Base-by-base conservation (phyloP, 2,329 filamentous ascomycete species). In the Botrytis pseudocinerea region DNA sequence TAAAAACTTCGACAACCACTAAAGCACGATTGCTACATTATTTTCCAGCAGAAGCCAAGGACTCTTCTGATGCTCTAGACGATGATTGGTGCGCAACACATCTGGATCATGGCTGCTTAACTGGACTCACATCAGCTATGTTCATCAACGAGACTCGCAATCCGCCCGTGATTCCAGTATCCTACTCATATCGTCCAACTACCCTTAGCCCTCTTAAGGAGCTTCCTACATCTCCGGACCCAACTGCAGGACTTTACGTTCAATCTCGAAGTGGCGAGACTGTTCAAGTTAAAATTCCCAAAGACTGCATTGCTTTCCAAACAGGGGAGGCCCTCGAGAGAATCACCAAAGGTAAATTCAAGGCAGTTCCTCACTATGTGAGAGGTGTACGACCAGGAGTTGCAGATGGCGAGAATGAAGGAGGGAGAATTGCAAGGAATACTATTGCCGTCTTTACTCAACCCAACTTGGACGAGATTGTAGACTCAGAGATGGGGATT, bases 381-480 rank as follows among this genome's bases (percentile, higher is more conserved):
- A 88, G 92, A 76, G 95, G 95, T 0, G 90, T 92, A 7, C 86
- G 88, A 76, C 85, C 88, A 1, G 87, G 85, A 62, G 83, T 82
- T 79, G 72, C 74, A 7, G 74, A 73, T 73, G 76, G 73, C 18
- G 82, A 74, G 81, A 82, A 82, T 32, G 81, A 85, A 73, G 84
- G 83, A 22, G 85, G 84, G 2, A 84, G 84, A 42, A 87, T 95
- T 74, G 92, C 92, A 42, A 85, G 92, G 74, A 98, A 98, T 83
- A 99, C 96, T 16, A 83, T 99, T 77, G 96, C 96, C 0, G 94
- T 98, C 16, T 99, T 98, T 80, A 99, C 95, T 73, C 96, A 99
- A 87, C 96, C 96, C 38, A 97, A 98, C 84, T 82, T 98, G 74
- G 92, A 89, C 78, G 93, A 95, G 78, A 87, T 90, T 83, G 91